These are phyloP conservation scores for Panus rudis DNA, from an alignment of 768 basidiomycete species.

Conservation along the genomic window DNA sequence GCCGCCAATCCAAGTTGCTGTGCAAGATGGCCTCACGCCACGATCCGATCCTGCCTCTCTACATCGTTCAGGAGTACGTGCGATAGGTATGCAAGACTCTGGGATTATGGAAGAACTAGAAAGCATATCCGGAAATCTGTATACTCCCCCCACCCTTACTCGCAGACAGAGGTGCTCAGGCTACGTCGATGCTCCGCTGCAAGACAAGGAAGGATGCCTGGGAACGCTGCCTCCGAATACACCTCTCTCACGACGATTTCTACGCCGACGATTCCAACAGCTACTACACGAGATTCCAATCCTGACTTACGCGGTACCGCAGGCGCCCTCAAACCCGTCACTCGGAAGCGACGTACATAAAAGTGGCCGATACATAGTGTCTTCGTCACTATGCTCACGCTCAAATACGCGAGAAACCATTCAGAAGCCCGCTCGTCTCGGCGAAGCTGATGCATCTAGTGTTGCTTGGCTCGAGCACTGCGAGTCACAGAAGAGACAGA, in stretches of 20 bases:
- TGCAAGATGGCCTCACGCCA: too few relatives aligned
- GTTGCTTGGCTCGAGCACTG: conserved; percentile 25
- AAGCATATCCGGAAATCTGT: conserved; percentile 38
- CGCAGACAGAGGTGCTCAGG: conserved; percentile 3
- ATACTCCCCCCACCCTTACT: too few relatives aligned
- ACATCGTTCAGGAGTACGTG: conserved; percentile 23
- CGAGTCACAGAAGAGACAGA: background rate
- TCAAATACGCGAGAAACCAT: background rate
- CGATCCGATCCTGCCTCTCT: too few relatives aligned
- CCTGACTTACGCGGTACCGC: conserved; percentile 39
- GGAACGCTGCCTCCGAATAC: too few relatives aligned
- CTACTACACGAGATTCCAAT: conserved; percentile 58
- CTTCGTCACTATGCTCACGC: background rate
- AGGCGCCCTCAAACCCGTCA: background rate
- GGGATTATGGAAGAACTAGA: conserved; percentile 41
- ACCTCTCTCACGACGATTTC: conserved; percentile 18
- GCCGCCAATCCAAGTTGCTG: conserved; percentile 52
- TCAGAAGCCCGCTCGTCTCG: conserved; percentile 6
- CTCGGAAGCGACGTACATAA: background rate
- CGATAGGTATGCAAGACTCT: conserved; percentile 35
- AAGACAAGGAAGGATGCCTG: too few relatives aligned
- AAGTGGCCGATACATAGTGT: conserved; percentile 8
- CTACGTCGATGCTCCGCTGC: background rate
- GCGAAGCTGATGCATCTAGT: conserved; percentile 25
- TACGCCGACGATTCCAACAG: conserved; percentile 48